These are phyloP conservation scores for Xylaria digitata DNA, from an alignment of 2,329 filamentous ascomycete genomes.

Conservation along the genomic window DNA sequence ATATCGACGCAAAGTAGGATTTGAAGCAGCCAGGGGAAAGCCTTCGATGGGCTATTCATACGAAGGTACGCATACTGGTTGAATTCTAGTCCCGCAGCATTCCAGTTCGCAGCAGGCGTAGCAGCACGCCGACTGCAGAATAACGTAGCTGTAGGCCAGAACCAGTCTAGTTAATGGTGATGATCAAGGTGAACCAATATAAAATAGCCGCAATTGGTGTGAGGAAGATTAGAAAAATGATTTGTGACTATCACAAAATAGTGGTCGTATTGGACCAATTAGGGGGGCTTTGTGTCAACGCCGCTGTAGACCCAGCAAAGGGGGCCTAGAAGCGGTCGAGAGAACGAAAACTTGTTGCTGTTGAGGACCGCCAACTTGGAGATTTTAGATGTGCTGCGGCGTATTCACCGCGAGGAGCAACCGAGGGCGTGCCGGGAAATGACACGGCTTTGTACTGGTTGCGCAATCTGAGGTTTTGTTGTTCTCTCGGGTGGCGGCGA, in stretches of 20 bases:
- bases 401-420: slow-evolving; percentile 44
- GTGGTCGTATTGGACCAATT: slow-evolving; percentile 68
- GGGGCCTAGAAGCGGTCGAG: slow-evolving; percentile 91
- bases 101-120: slow-evolving; percentile 50
- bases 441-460: slow-evolving; percentile 38
- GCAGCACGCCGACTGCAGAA: slow-evolving; percentile 54
- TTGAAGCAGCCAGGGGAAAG: slow-evolving; percentile 40
- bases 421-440: slow-evolving; percentile 43
- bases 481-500: background rate
- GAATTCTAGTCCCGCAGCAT: slow-evolving; percentile 45
- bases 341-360: slow-evolving; percentile 76
- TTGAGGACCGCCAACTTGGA: slow-evolving; percentile 95
- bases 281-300: slow-evolving; percentile 97
- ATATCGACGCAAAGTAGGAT: slow-evolving; percentile 12
- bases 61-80: slow-evolving; percentile 51
- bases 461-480: slow-evolving; percentile 12
- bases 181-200: slow-evolving; percentile 24
- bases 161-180: slow-evolving; percentile 31
- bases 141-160: slow-evolving; percentile 30
- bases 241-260: slow-evolving; percentile 49
- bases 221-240: slow-evolving; percentile 10
- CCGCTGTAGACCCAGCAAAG: slow-evolving; percentile 94
- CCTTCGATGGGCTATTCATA: slow-evolving; percentile 50
- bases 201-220: slow-evolving; percentile 20
- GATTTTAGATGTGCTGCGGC: slow-evolving; percentile 56